These are phyloP conservation scores for Craterostigma plantagineum DNA, from an alignment of 257 asterid species.

Conservation along the genomic window DNA sequence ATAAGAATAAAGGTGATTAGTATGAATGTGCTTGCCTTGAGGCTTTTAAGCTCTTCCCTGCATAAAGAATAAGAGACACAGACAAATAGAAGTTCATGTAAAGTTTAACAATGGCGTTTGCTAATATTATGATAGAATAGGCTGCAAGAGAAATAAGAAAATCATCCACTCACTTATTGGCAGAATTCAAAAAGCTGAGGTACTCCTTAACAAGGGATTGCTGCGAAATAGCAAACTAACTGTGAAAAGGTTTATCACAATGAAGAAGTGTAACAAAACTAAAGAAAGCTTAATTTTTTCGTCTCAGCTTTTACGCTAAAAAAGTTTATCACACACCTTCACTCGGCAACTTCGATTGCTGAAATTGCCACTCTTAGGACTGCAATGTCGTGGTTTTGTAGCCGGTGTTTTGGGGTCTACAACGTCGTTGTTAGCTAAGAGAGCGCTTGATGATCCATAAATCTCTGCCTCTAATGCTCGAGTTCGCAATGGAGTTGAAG, in stretches of 20 bases:
- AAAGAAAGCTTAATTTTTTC: too few species aligned
- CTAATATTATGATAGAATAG: too few species aligned
- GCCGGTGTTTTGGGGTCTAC: slow-evolving; percentile 71
- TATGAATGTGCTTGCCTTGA: slow-evolving; percentile 22
- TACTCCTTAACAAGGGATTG: slow-evolving; percentile 44
- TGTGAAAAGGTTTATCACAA: too few species aligned
- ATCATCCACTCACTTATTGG: slow-evolving; percentile 76
- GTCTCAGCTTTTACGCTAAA: too few species aligned
- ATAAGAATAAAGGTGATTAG: not conserved
- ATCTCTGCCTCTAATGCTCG: slow-evolving; percentile 15
- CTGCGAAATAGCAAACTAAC: slow-evolving; percentile 15
- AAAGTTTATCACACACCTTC: slow-evolving; percentile 48
- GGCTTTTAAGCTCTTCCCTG: slow-evolving; percentile 66
- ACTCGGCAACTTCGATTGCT: slow-evolving; percentile 38
- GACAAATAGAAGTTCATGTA: not conserved
- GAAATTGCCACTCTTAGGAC: slow-evolving; percentile 13
- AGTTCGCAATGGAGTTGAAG: slow-evolving; percentile 31
- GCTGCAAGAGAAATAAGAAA: too few species aligned
- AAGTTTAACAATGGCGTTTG: too few species aligned
- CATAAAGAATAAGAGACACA: slow-evolving; percentile 8
- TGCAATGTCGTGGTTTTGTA: not conserved
- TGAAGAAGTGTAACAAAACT: too few species aligned
- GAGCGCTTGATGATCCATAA: not conserved
- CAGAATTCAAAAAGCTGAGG: slow-evolving; percentile 49
- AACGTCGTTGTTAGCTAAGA: slow-evolving; percentile 11